phyloP scores from a whole-genome alignment of 192 early-diverging fungal species.

The Umbelopsis ramanniana region DNA sequence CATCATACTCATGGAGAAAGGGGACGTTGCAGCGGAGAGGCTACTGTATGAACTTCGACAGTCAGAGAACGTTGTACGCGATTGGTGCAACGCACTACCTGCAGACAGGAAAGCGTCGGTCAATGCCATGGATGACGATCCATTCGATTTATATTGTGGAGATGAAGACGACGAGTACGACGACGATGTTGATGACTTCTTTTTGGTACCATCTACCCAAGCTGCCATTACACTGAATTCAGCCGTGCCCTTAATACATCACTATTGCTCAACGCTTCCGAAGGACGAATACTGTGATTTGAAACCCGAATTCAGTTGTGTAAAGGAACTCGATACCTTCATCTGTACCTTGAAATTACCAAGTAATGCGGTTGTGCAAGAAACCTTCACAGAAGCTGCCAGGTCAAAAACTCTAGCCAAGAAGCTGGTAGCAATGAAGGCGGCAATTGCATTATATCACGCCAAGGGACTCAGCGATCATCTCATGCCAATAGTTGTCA shows the following conservation, averaged over 20 bases:
- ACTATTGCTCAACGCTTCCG: constrained; percentile 77
- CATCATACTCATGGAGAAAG: constrained; percentile 70
- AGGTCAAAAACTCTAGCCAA: constrained; percentile 68
- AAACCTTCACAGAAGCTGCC: constrained; percentile 52
- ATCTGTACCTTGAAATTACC: constrained; percentile 62
- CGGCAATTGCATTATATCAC: constrained; percentile 71
- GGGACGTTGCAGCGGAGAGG: constrained; percentile 44
- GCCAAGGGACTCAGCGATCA: constrained; percentile 74
- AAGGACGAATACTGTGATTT: constrained; percentile 60
- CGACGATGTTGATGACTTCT: constrained; percentile 51
- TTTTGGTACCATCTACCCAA: constrained; percentile 63
- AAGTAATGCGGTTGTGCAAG: constrained; percentile 63
- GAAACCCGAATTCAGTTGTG: constrained; percentile 56
- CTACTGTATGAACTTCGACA: constrained; percentile 43
- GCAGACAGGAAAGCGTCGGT: constrained; percentile 40
- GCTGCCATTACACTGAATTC: constrained; percentile 75
- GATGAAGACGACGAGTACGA: constrained; percentile 44
- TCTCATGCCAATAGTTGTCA: constrained; percentile 60
- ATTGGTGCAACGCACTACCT: constrained; percentile 59
- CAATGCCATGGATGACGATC: constrained; percentile 22
- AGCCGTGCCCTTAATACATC: constrained; percentile 64
- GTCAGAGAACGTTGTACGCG: constrained; percentile 63
- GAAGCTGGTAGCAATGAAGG: constrained; percentile 70
- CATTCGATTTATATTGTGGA: constrained; percentile 8
- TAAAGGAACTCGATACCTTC: constrained; percentile 36